These are phyloP conservation scores for Leptoxyphium fumago DNA, from an alignment of 2,329 filamentous ascomycete genomes.

Conservation along the genomic window DNA sequence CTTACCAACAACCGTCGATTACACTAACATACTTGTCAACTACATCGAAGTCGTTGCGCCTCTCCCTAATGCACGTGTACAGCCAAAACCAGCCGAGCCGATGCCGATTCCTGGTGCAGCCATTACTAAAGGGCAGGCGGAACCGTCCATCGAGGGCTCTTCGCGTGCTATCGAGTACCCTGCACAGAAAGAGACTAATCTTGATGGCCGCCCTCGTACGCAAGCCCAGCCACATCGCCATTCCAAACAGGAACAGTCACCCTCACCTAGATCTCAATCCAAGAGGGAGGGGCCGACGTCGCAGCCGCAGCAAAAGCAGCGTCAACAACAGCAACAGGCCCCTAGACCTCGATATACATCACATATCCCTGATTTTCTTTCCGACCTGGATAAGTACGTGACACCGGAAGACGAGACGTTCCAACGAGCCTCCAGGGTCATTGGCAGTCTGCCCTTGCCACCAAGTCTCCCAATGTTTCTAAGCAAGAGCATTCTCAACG, in stretches of 20 bases:
- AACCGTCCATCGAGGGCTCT: conserved; percentile 6
- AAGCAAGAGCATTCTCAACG: conserved; percentile 87
- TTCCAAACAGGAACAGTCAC: background rate
- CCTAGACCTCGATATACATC: conserved; percentile 50
- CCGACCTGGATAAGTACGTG: conserved; percentile 56
- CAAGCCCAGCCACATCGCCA: background rate
- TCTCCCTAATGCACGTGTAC: conserved; percentile 8
- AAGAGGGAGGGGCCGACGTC: background rate
- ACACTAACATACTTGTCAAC: conserved; percentile 95
- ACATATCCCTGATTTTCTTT: conserved; percentile 68
- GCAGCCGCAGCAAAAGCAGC: background rate
- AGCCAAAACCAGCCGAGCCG: conserved; percentile 15
- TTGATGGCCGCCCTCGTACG: conserved; percentile 2
- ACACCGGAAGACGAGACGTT: conserved; percentile 56
- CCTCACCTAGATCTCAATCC: background rate
- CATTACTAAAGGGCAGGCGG: conserved; percentile 10
- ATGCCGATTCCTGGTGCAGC: conserved; percentile 17
- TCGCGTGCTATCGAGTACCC: conserved; percentile 18
- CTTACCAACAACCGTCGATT: conserved; percentile 89
- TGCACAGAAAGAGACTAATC: conserved; percentile 3
- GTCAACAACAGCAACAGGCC: conserved; percentile 10
- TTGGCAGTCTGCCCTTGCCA: conserved; percentile 66
- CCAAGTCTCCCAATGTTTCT: conserved; percentile 81
- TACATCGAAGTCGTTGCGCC: conserved; percentile 66
- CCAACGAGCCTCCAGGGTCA: conserved; percentile 57